Base-by-base conservation (phyloP, 805 yeast species). In the Hanseniaspora pseudoguilliermondii region DNA sequence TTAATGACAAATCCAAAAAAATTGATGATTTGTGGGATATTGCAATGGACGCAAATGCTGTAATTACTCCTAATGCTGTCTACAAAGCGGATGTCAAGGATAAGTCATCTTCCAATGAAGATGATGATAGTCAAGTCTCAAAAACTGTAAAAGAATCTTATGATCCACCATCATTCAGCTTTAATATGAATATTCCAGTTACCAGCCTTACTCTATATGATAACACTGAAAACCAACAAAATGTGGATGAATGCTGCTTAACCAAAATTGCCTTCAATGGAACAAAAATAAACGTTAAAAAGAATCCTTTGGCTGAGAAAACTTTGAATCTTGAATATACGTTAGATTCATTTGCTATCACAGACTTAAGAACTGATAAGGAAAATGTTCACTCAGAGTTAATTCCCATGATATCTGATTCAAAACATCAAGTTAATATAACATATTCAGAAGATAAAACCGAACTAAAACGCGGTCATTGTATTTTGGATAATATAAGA, bases 361-460 rank as follows among this genome's bases (percentile, higher is more conserved):
- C 78, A 55, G 98, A 93, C 68, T 78, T 81, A 3, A 75, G 97
- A 60, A 66, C 69, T 25, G 70, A 71, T 7, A 77, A 77, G 21
- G 80, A 75, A 34, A 91, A 85, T 70, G 80, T 79, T 61, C 91
- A 87, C 69, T 77, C 84, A 0, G 84, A 90, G 58, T 80, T 93
- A 35, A 81, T 93, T 44, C 97, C 97, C 1, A 78, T 79, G 27
- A 75, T 78, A 2, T 69, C 74, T 9, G 77, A 81, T 38, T 80
- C 77, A 1, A 80, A 80, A 23, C 73, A 84, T 61, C 97, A 93
- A 64, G 82, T 93, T 59, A 72, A 78, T 70, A 80, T 85, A 1
- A 72, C 73, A 20, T 72, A 78, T 0, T 61, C 69, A 0, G 73
- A 82, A 51, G 79, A 77, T 1, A 64, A 66, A 2, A 68, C 65